These are phyloP conservation scores for Trichaptum fuscoviolaceum DNA, from an alignment of 768 basidiomycete species.

Conservation along the genomic window DNA sequence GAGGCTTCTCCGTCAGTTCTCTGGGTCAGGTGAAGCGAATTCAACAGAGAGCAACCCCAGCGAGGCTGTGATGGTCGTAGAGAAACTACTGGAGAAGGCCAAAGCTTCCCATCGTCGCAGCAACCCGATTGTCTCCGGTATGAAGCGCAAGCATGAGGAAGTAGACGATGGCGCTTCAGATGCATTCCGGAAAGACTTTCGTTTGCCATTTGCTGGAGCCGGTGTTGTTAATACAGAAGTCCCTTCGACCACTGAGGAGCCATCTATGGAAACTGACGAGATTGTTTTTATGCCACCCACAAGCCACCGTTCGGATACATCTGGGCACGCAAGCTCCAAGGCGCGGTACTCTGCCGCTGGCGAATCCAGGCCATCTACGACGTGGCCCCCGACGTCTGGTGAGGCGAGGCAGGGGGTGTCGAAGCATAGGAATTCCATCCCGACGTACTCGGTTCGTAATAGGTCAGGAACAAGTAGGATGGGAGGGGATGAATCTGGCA, in stretches of 20 bases:
- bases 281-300: neutral
- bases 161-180: slow-evolving; percentile 15
- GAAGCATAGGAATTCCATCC: neutral
- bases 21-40: slow-evolving; percentile 7
- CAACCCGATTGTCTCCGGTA: slow-evolving; percentile 19
- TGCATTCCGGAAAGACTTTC: neutral
- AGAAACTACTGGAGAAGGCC: slow-evolving; percentile 35
- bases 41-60: slow-evolving; percentile 23
- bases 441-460: neutral
- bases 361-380: neutral
- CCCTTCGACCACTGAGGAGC: neutral
- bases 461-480: neutral
- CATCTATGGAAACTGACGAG: neutral
- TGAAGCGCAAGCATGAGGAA: slow-evolving; percentile 41
- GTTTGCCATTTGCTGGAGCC: neutral
- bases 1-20: slow-evolving; percentile 23
- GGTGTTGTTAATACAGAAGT: neutral
- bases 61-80: slow-evolving; percentile 36
- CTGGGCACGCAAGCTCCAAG: neutral
- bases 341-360: neutral
- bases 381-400: neutral
- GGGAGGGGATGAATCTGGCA: neutral
- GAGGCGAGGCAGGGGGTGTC: neutral
- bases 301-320: neutral
- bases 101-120: slow-evolving; percentile 22